Base-by-base conservation (phyloP, 768 basidiomycete genomes). In the Daedaleopsis sinensis region DNA sequence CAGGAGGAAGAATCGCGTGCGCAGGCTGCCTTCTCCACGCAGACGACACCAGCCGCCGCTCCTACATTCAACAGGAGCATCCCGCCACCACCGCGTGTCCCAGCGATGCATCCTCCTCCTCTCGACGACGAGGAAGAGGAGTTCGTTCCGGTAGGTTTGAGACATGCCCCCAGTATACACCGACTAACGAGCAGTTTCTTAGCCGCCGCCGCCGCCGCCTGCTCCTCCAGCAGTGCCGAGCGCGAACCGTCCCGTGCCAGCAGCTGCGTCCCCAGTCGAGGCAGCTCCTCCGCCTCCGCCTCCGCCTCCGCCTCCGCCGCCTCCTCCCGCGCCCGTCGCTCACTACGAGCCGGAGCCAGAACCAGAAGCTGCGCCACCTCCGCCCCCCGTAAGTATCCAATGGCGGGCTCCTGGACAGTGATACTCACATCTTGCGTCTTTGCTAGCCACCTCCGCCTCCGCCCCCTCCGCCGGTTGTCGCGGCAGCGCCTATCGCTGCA, bases 1-100 rank as follows among this genome's bases (percentile, higher is more conserved):
- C 91, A 88, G 65, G 93, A 91, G 65, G 95, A 94, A 58, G 88
- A 87, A 61, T 78, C 80, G 10, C 77, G 76, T 49, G 93, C 90
- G 68, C 85, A 79, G 47, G 76, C 79, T 47, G 86, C 88, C 0
- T 35, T 63, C 18, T 53, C 10, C 4, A 80, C 80, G 16, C 80
- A 80, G 68, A 72, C 75, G 46, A 67, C 80, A 5, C 71, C 82
- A 0, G 66, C 76, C 2, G 46, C 66, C 32, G 48, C 61, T 5
- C 57, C 66, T 48, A 60, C 67, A 35, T 64, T 63, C 61, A 61
- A 63, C 21, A 58, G 58, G 21, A 32, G 51, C 3, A 57, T 65
- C 0, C 67, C 66, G 8, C 52, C 55, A 4, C 60, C 65, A 12
- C 55, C 61, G 11, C 54, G 58, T 15, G 48, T 54, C 24, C 57